These are phyloP conservation scores for Neurospora intermedia DNA, from an alignment of 495 filamentous ascomycete species.

Conservation along the genomic window DNA sequence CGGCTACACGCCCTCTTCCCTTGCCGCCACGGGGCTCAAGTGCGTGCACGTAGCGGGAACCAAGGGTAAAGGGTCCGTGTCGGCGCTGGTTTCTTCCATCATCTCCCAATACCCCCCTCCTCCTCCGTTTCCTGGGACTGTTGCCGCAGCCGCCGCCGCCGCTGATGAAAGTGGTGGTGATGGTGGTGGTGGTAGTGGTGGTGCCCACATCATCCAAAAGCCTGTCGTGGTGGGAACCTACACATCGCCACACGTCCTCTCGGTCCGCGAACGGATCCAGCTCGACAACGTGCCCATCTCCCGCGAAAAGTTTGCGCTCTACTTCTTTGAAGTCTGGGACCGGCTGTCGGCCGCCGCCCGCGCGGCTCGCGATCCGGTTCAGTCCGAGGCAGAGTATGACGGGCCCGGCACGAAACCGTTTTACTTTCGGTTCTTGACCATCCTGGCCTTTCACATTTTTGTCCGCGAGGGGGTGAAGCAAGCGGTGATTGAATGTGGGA, in stretches of 20 bases:
- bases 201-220: too few relatives aligned
- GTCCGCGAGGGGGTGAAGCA: slow-evolving; percentile 26
- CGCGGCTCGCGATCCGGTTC: slow-evolving; percentile 10
- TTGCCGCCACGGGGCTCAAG: slow-evolving; percentile 18
- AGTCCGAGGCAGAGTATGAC: slow-evolving; percentile 8
- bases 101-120: slow-evolving; percentile 21
- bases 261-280: slow-evolving; percentile 54
- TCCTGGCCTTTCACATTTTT: slow-evolving; percentile 37
- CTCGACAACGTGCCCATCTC: slow-evolving; percentile 44
- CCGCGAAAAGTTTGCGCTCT: slow-evolving; percentile 41
- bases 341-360: slow-evolving; percentile 31
- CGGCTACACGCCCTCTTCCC: slow-evolving; percentile 45
- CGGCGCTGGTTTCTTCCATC: slow-evolving; percentile 36
- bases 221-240: slow-evolving; percentile 45
- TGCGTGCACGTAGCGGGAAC: slow-evolving; percentile 53
- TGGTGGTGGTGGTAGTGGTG: too few relatives aligned
- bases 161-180: too few relatives aligned
- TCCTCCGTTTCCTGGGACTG: too few relatives aligned
- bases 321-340: slow-evolving; percentile 62
- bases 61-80: slow-evolving; percentile 50
- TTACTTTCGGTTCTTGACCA: slow-evolving; percentile 45
- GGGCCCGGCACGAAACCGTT: slow-evolving; percentile 39
- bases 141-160: too few relatives aligned
- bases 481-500: slow-evolving; percentile 39
- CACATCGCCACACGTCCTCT: slow-evolving; percentile 54